Conservation (phyloP, 2,329 filamentous ascomycete genomes). For the Aspergillus fructus region DNA sequence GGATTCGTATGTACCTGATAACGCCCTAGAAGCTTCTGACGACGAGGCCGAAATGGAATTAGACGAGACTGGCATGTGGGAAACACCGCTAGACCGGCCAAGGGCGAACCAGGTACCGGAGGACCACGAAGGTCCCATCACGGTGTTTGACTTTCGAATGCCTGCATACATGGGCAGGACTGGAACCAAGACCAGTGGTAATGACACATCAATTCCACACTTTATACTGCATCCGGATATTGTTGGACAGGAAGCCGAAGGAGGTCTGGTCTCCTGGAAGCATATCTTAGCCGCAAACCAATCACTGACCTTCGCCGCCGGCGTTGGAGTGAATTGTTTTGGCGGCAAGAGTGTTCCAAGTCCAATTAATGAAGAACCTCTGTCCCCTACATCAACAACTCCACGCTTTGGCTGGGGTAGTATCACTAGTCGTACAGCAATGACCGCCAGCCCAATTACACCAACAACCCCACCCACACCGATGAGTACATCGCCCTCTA, state of each 20-base stretch:
- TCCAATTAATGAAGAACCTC: slow-evolving; percentile 29
- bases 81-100: slow-evolving; percentile 21
- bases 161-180: slow-evolving; percentile 44
- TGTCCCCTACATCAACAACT: slow-evolving; percentile 32
- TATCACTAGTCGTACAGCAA: slow-evolving; percentile 32
- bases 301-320: slow-evolving; percentile 37
- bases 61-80: slow-evolving; percentile 34
- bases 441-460: slow-evolving; percentile 30
- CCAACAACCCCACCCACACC: slow-evolving; percentile 33
- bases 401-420: slow-evolving; percentile 38
- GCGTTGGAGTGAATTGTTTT: slow-evolving; percentile 34
- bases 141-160: slow-evolving; percentile 42
- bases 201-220: slow-evolving; percentile 35
- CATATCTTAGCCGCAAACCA: slow-evolving; percentile 44
- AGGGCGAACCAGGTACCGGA: slow-evolving; percentile 20
- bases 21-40: slow-evolving; percentile 29
- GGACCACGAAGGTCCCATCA: slow-evolving; percentile 32
- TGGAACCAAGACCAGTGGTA: slow-evolving; percentile 23
- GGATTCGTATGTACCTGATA: slow-evolving; percentile 37
- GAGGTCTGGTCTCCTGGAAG: slow-evolving; percentile 46
- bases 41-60: slow-evolving; percentile 34
- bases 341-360: slow-evolving; percentile 23
- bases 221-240: slow-evolving; percentile 46
- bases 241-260: slow-evolving; percentile 42
- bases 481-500: slow-evolving; percentile 27